These are phyloP conservation scores for Trametes gibbosa DNA, from an alignment of 768 basidiomycete species.

Conservation along the genomic window DNA sequence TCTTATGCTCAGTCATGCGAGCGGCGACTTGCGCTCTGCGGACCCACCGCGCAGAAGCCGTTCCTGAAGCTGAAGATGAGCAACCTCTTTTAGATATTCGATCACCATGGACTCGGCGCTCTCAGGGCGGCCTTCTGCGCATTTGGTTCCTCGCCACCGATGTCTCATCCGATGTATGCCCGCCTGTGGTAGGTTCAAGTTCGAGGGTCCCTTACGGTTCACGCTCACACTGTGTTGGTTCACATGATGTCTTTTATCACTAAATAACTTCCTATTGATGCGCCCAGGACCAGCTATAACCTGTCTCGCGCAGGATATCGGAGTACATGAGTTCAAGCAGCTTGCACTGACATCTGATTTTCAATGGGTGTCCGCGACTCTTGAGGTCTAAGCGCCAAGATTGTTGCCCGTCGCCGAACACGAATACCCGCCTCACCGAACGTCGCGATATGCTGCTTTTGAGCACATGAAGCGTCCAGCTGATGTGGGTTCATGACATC, in stretches of 20 bases:
- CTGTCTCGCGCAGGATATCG: not conserved
- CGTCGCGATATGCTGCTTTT: not conserved
- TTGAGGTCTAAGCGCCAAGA: not conserved
- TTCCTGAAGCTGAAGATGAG: no score
- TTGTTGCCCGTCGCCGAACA: not conserved
- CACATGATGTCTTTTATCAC: not conserved
- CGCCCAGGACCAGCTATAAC: not conserved
- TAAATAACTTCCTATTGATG: not conserved
- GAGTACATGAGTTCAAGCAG: not conserved
- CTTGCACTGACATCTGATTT: no score
- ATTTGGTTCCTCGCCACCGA: not conserved
- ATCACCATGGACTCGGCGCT: not conserved
- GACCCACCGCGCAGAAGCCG: no score
- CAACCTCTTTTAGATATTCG: not conserved
- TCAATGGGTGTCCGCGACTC: not conserved
- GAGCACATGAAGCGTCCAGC: slow-evolving; percentile 2
- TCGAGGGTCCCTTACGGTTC: not conserved
- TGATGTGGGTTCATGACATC: not conserved
- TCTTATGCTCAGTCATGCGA: no score
- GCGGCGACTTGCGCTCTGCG: no score
- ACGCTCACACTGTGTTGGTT: slow-evolving; percentile 2
- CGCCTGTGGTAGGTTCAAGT: not conserved
- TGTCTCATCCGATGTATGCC: not conserved
- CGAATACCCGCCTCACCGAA: not conserved
- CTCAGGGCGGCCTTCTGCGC: not conserved